Conservation (phyloP, 306 rosid species). For the Pueraria montana region DNA sequence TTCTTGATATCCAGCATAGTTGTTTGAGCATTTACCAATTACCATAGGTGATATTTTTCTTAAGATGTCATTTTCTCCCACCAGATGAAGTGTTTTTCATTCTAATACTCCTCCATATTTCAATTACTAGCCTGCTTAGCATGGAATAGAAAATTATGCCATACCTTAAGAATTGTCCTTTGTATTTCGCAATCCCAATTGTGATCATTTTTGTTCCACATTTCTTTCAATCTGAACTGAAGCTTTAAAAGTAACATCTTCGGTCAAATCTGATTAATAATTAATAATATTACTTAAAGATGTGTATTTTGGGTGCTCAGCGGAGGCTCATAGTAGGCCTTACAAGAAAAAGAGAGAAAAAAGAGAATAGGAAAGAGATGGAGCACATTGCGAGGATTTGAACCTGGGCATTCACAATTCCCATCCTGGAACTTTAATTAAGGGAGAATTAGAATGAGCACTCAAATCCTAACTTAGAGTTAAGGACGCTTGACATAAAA, state of each 20-base stretch:
- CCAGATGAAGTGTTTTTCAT: not conserved
- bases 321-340: no score
- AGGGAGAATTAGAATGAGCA: no score
- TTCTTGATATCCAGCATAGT: conserved; percentile 25
- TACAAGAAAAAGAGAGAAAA: no score
- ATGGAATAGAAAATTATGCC: not conserved
- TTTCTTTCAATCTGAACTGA: not conserved
- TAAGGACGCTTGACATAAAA: no score
- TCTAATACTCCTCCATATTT: not conserved
- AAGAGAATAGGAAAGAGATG: no score
- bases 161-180: not conserved
- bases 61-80: conserved; percentile 9
- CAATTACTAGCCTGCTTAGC: not conserved
- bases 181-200: not conserved
- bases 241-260: not conserved
- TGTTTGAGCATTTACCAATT: conserved; percentile 10
- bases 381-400: no score
- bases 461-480: no score
- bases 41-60: not conserved
- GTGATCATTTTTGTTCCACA: not conserved
- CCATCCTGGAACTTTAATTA: no score
- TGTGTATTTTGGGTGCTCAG: no score
- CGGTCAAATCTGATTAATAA: not conserved
- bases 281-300: no score
- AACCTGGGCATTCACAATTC: no score